These are phyloP conservation scores for Solanum corneliomulleri DNA, from an alignment of 257 asterid genomes.

Conservation along the genomic window DNA sequence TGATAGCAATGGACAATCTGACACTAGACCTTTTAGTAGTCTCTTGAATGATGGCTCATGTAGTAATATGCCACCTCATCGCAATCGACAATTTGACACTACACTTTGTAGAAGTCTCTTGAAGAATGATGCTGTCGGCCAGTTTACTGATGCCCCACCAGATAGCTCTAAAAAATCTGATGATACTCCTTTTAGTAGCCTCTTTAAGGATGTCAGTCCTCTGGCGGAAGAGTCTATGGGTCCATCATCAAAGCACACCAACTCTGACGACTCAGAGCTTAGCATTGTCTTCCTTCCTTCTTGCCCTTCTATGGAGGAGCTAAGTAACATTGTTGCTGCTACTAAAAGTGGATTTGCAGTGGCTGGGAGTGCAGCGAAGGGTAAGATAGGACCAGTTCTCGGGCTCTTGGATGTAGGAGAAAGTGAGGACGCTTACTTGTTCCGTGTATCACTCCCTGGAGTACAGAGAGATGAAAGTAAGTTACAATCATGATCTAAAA, in stretches of 20 bases:
- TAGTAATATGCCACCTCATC: neutral
- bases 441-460: conserved; percentile 88
- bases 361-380: conserved; percentile 69
- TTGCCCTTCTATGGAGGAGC: conserved; percentile 50
- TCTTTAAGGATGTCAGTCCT: neutral
- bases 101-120: neutral
- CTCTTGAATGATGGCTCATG: neutral
- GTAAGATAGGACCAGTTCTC: conserved; percentile 53
- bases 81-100: neutral
- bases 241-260: conserved; percentile 9
- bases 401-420: conserved; percentile 75
- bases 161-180: neutral
- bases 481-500: neutral
- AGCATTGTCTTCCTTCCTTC: conserved; percentile 53
- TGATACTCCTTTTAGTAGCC: conserved; percentile 2
- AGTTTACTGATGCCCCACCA: neutral
- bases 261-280: conserved; percentile 14
- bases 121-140: neutral
- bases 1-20: neutral
- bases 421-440: conserved; percentile 58
- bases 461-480: conserved; percentile 79
- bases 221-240: neutral
- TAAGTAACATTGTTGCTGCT: conserved; percentile 48
- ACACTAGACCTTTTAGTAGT: neutral
- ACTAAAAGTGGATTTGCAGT: conserved; percentile 41